phyloP scores from a whole-genome alignment of 2,329 filamentous ascomycete genomes.

The Acrodontium crateriforme region DNA sequence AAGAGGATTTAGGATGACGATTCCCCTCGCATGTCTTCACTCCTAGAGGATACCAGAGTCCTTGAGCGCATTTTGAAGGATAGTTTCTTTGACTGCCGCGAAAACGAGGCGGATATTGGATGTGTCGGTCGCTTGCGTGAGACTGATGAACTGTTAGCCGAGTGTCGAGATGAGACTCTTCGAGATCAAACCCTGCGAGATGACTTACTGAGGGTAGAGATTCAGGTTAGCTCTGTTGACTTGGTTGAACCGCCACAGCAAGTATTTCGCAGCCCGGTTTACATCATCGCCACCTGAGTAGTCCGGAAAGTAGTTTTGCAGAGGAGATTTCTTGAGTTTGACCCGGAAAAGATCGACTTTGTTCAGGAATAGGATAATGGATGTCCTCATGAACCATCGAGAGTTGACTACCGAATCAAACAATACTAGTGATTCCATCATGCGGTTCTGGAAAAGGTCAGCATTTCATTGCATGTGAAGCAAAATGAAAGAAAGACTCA shows the following conservation, averaged over 20 bases:
- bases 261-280: conserved; percentile 93
- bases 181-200: not conserved
- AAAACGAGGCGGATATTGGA: conserved; percentile 97
- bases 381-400: conserved; percentile 97
- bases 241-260: conserved; percentile 97
- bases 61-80: conserved; percentile 93
- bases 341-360: conserved; percentile 98
- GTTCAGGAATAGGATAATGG: conserved; percentile 96
- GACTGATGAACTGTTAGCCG: conserved; percentile 36
- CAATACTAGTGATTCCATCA: conserved; percentile 95
- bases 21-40: too few relatives aligned
- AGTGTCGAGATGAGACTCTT: not conserved
- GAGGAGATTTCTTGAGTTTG: conserved; percentile 76
- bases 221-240: conserved; percentile 94
- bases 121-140: conserved; percentile 97
- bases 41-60: conserved; percentile 77
- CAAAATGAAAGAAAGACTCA: conserved; percentile 30
- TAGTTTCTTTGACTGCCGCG: conserved; percentile 96
- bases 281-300: conserved; percentile 97
- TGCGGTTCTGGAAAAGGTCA: conserved; percentile 60
- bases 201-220: conserved; percentile 85
- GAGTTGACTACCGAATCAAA: conserved; percentile 99
- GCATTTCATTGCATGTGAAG: conserved; percentile 6
- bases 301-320: conserved; percentile 93
- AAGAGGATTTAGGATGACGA: too few relatives aligned